Base-by-base conservation (phyloP, 306 rosid genomes). In the Comarum palustre region DNA sequence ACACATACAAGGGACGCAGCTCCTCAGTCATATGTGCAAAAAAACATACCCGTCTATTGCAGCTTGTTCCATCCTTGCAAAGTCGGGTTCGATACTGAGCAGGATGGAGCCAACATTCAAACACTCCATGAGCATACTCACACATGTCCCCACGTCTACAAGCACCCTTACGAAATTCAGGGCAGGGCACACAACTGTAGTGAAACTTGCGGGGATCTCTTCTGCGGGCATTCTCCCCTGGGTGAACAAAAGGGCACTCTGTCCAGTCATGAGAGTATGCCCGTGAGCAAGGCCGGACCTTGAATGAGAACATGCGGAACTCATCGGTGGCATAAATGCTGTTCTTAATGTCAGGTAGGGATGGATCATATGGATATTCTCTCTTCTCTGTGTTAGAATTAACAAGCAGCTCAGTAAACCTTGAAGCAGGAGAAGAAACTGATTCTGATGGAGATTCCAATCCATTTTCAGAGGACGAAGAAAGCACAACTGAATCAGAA, bases 261-360 rank as follows among this genome's bases (percentile, higher is more conserved):
- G 98, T 92, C 98, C 98, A 92, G 69, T 92, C 98, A 75, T 92
- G 98, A 12, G 98, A 92, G 74, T 92, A 92, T 17, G 96, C 96
- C 48, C 98, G 88, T 31, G 98, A 92, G 77, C 98, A 92, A 59
- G 98, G 98, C 27, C 94, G 88, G n/a, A 92, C 94, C 85, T 92
- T 90, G 82, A 92, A 90, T 3, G 96, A 90, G 77, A 86, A 92
- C 90, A 92, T 92, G 42, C 98, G 98, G 66, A 92, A 92, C 78
- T 92, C 98, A 80, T 92, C 98, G 0, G 98, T 90, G 0, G 92
- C 88, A 80, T 92, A 92, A 27, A 92, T 90, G 78, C 92, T 92
- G 85, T 92, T 90, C 82, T 92, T 92, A 11, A 92, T 92, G 73
- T 92, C 98, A 34, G 98, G 98, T 69, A 92, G 90, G 10, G 98